Conservation (phyloP, 805 yeast genomes). For the Zygosaccharomyces rouxii region DNA sequence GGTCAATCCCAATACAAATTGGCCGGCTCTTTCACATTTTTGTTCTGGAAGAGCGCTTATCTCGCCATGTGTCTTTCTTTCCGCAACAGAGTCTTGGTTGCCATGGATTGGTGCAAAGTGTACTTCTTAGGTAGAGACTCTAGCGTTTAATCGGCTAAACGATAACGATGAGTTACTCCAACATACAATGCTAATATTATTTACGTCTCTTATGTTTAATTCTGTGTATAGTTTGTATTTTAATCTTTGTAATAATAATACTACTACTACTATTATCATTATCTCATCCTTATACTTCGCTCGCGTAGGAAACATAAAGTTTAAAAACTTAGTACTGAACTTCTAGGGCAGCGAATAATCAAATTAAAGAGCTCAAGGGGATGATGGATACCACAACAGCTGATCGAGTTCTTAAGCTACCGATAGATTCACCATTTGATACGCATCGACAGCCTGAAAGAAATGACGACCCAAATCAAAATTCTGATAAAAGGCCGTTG, state of each 20-base stretch:
- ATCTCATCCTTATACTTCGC: neutral
- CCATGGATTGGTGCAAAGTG: conserved; percentile 85
- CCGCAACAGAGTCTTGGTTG: conserved; percentile 81
- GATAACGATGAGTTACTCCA: neutral
- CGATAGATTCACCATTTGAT: conserved; percentile 14
- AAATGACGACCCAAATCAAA: conserved; percentile 4
- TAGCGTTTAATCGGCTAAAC: conserved; percentile 23
- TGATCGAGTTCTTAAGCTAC: conserved; percentile 11
- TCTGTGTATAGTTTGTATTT: neutral
- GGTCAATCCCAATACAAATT: conserved; percentile 71
- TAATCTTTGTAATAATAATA: neutral
- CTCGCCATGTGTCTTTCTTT: conserved; percentile 87
- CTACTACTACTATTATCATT: neutral
- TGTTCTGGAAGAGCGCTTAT: conserved; percentile 94
- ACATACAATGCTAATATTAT: conserved; percentile 1
- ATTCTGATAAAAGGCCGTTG: conserved; percentile 4
- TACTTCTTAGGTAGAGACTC: conserved; percentile 87
- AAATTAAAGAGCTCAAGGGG: conserved; percentile 1
- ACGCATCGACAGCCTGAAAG: conserved; percentile 3
- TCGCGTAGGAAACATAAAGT: neutral
- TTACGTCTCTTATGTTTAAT: neutral
- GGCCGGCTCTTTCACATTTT: conserved; percentile 82
- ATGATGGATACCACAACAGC: conserved; percentile 11
- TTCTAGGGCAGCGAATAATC: neutral
- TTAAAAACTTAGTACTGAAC: neutral